Evolutionary conservation across 2,329 filamentous ascomycete species (phyloP).

Genomic region (Alternaria novae-zelandiae): DNA sequence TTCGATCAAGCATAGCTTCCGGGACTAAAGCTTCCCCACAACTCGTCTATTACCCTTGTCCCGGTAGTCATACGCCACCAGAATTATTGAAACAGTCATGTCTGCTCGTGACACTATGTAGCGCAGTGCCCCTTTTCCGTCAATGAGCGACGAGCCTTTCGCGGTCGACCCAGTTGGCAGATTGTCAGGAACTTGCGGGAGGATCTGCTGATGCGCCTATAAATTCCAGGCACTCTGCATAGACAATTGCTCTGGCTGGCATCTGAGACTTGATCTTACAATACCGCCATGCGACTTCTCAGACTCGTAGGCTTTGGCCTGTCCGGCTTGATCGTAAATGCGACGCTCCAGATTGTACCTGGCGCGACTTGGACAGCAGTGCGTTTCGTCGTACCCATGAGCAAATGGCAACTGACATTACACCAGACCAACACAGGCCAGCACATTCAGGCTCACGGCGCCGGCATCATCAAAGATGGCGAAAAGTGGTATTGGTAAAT

Average conservation of each 20-base stretch:
- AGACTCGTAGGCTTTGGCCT: constrained; percentile 16
- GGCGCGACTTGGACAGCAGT: constrained; percentile 51
- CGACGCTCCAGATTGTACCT: constrained; percentile 48
- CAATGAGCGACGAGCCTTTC: constrained; percentile 10
- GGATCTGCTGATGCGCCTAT: background rate
- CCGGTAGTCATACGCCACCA: constrained; percentile 11
- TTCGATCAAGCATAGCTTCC: constrained; percentile 16
- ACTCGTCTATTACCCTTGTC: constrained; percentile 15
- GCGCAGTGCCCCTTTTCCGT: constrained; percentile 6
- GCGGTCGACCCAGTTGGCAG: background rate
- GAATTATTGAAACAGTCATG: constrained; percentile 4
- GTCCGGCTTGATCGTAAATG: constrained; percentile 27
- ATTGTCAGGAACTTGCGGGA: background rate
- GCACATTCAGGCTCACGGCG: constrained; percentile 71
- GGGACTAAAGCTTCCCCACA: constrained; percentile 22
- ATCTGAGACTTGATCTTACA: background rate
- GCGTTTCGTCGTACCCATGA: background rate
- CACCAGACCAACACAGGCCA: constrained; percentile 53
- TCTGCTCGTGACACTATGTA: constrained; percentile 17
- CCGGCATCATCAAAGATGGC: constrained; percentile 65
- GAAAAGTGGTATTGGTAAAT: constrained; percentile 63
- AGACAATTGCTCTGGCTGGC: background rate
- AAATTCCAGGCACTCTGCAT: background rate
- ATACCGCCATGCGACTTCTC: constrained; percentile 27
- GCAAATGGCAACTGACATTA: constrained; percentile 5